Conservation (phyloP, 495 filamentous ascomycete genomes). For the Neurospora sp. region DNA sequence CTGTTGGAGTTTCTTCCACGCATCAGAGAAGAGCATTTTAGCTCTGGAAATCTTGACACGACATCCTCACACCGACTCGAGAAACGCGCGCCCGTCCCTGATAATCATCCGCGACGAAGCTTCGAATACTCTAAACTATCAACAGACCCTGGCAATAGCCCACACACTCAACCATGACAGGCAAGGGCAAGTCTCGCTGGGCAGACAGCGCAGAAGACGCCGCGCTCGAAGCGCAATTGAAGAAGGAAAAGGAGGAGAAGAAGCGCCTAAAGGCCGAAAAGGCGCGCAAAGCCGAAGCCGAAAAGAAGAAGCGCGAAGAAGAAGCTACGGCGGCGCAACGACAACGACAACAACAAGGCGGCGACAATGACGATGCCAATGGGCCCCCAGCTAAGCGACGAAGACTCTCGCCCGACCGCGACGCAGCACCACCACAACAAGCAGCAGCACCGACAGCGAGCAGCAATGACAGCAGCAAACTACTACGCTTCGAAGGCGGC, state of each 20-base stretch:
- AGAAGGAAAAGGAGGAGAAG: conserved; percentile 84
- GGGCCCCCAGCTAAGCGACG: conserved; percentile 47
- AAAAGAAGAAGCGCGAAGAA: conserved; percentile 31
- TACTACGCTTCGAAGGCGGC: conserved; percentile 62
- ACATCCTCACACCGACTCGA: neutral
- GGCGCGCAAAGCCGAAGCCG: conserved; percentile 61
- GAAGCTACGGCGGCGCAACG: conserved; percentile 13
- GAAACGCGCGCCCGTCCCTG: neutral
- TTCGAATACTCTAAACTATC: neutral
- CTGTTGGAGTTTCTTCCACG: neutral
- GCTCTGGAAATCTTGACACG: neutral
- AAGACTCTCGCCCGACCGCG: conserved; percentile 33
- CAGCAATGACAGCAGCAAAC: conserved; percentile 24
- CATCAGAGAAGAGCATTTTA: neutral
- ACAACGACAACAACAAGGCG: conserved; percentile 5
- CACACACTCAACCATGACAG: conserved; percentile 42
- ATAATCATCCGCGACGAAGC: neutral
- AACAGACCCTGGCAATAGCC: neutral
- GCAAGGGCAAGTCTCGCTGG: conserved; percentile 71
- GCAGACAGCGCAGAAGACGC: conserved; percentile 70
- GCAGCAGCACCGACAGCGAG: conserved; percentile 1
- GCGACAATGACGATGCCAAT: conserved; percentile 22
- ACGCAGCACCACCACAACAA: conserved; percentile 16
- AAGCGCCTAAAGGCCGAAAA: conserved; percentile 78
- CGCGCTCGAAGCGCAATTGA: conserved; percentile 58